Evolutionary conservation across 129 eudicot species (phyloP).

Genomic region (Helianthus tuberosus): DNA sequence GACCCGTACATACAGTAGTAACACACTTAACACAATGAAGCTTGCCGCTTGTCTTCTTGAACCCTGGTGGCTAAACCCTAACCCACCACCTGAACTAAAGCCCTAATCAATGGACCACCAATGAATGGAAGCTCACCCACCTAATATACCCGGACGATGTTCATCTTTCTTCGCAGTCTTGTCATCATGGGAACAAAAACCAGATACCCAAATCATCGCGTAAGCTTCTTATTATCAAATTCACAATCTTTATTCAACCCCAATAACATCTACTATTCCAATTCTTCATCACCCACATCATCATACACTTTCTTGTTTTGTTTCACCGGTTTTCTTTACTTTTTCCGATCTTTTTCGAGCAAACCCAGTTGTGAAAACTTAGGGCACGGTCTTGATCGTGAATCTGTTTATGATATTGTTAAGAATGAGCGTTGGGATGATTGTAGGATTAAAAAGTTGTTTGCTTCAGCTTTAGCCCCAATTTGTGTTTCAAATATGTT

Average conservation of each 20-base stretch:
- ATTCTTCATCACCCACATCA: slow-evolving; percentile 21
- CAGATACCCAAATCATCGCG: slow-evolving; percentile 42
- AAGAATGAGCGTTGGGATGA: slow-evolving; percentile 71
- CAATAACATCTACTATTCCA: slow-evolving; percentile 5
- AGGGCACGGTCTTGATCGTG: slow-evolving; percentile 38
- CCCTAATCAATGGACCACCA: slow-evolving; percentile 10
- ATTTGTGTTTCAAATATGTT: slow-evolving; percentile 61
- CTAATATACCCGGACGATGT: slow-evolving; percentile 50
- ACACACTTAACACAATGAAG: slow-evolving; percentile 5
- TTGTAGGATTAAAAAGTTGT: slow-evolving; percentile 54
- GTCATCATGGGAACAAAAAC: slow-evolving; percentile 48
- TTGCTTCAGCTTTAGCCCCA: slow-evolving; percentile 59
- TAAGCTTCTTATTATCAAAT: slow-evolving; percentile 44
- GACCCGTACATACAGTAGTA: slow-evolving; percentile 11
- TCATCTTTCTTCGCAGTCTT: slow-evolving; percentile 55
- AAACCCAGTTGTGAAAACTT: slow-evolving; percentile 33
- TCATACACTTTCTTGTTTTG: slow-evolving; percentile 42
- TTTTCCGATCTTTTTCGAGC: slow-evolving; percentile 47
- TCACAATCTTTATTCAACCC: neutral
- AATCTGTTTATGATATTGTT: slow-evolving; percentile 49
- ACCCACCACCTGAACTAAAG: slow-evolving; percentile 21
- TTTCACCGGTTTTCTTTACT: slow-evolving; percentile 44
- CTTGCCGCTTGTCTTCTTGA: slow-evolving; percentile 53
- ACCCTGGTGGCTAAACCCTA: slow-evolving; percentile 52
- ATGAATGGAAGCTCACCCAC: slow-evolving; percentile 37